Base-by-base conservation (phyloP, 2,329 filamentous ascomycete genomes). In the Verticillium longisporum region DNA sequence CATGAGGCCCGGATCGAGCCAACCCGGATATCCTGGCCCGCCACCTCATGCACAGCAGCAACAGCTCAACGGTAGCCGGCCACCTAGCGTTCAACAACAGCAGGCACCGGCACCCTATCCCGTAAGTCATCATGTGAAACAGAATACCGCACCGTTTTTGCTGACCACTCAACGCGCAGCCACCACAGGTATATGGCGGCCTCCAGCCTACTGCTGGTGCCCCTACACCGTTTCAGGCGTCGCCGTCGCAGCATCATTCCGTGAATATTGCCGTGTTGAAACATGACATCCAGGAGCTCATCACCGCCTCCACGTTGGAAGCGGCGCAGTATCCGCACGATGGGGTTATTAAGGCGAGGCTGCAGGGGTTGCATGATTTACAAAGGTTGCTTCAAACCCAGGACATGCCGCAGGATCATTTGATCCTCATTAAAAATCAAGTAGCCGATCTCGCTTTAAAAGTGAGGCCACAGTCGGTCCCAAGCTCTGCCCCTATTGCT, bases 341-440 rank as follows among this genome's bases (percentile, higher is more conserved):
- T 79, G 77, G 82, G 75, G 85, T 86, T 75, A 83, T 91, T 72
- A 88, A 91, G 73, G 88, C 86, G 71, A 91, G 90, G 76, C 80
- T 97, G 71, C 90, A 91, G 77, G 92, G 92, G 65, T 84, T 97
- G 68, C 80, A 93, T 75, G 91, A 95, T 74, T 83, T 98, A 66
- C 91, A 96, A 78, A 86, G 83, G 67, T 85, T 94, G 66, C 80
- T 97, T 71, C 87, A 90, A 73, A 88, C 83, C 68, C 89, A 92
- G 74, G 87, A 88, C 71, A 81, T 97, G 72, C 88, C 88, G 62
- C 86, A 87, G 69, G 88, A 93, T 70, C 90, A 96, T 78, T 83
- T 97, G 72, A 87, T 90, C 75, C 85, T 90, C 73, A 90, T 97
- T 75, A 91, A 89, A 75, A 88, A 89, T 73, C 91, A 95, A 83